Conservation (phyloP, 495 filamentous ascomycete genomes). For the Xylaria curta region DNA sequence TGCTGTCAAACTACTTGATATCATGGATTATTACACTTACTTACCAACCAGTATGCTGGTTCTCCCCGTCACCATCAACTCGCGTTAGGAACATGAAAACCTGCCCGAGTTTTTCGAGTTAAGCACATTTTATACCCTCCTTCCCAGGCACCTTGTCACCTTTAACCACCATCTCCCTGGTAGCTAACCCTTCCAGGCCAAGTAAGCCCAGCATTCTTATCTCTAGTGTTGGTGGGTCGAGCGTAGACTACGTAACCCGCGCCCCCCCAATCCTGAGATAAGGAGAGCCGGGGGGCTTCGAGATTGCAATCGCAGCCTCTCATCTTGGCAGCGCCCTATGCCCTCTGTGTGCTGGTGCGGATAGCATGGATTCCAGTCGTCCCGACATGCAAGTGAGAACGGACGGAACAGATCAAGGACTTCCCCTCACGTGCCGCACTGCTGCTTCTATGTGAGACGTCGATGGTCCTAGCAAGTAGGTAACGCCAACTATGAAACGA, state of each 20-base stretch:
- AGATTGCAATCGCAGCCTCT: slow-evolving; percentile 20
- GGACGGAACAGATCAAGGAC: background rate
- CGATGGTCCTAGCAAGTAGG: background rate
- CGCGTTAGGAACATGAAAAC: background rate
- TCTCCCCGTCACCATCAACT: background rate
- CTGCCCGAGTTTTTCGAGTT: background rate
- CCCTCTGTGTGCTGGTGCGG: background rate
- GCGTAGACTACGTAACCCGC: background rate
- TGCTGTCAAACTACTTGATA: background rate
- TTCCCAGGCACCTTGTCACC: background rate
- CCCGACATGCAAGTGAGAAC: background rate
- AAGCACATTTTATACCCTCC: slow-evolving; percentile 12
- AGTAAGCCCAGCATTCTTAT: slow-evolving; percentile 12
- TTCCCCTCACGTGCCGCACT: background rate
- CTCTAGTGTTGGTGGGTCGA: slow-evolving; percentile 18
- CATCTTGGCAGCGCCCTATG: background rate
- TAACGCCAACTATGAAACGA: background rate
- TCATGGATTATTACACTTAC: background rate
- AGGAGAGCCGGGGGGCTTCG: background rate
- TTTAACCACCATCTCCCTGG: background rate
- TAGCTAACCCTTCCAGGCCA: slow-evolving; percentile 1
- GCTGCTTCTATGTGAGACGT: background rate
- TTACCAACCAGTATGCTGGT: background rate
- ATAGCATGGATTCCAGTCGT: background rate
- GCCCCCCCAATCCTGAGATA: slow-evolving; percentile 16